Evolutionary conservation across 2,329 filamentous ascomycete genomes (phyloP).

Genomic region (Cytospora paraplurivora): DNA sequence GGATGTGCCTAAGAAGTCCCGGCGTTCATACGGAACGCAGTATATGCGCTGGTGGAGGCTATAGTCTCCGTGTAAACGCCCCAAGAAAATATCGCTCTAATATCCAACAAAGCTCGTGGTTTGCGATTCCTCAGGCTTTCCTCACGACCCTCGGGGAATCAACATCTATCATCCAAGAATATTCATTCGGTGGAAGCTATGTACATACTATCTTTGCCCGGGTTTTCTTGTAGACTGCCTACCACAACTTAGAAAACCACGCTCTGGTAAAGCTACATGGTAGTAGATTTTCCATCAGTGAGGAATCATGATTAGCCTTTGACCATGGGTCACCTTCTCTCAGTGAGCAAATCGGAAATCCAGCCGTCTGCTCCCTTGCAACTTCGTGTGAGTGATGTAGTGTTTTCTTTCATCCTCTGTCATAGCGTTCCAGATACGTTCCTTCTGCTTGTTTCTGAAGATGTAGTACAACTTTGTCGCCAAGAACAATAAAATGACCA

Average conservation of each 20-base stretch:
- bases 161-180: too few species aligned
- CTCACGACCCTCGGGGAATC: too few species aligned
- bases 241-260: neutral
- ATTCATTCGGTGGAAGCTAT: too few species aligned
- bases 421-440: conserved; percentile 51
- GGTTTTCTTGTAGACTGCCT: neutral
- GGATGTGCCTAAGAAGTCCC: too few species aligned
- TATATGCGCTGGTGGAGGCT: too few species aligned
- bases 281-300: neutral
- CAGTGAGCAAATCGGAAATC: conserved; percentile 48
- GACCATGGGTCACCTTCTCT: conserved; percentile 9
- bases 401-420: conserved; percentile 48
- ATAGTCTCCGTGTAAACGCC: too few species aligned
- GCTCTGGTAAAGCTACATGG: neutral
- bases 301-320: neutral
- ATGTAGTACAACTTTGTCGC: conserved; percentile 57
- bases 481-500: conserved; percentile 54
- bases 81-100: too few species aligned
- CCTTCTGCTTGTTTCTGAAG: conserved; percentile 49
- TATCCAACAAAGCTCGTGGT: too few species aligned
- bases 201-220: neutral
- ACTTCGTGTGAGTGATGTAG: conserved; percentile 49
- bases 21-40: too few species aligned
- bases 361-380: conserved; percentile 48
- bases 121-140: too few species aligned